Evolutionary conservation across 2,329 filamentous ascomycete species (phyloP).

Genomic region (Fusarium sp.): DNA sequence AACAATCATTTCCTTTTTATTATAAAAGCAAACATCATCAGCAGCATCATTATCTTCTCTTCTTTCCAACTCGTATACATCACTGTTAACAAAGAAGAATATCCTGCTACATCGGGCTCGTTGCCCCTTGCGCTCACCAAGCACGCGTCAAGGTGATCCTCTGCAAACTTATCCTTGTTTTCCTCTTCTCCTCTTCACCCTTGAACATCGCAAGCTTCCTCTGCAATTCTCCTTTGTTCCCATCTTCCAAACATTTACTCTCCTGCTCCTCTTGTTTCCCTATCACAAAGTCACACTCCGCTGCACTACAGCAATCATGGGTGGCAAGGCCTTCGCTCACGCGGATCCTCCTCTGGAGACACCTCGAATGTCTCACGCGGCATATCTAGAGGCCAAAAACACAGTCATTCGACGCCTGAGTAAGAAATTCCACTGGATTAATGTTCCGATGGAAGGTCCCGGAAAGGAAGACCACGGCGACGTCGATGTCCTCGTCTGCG

Average conservation of each 20-base stretch:
- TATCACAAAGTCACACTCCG: background rate
- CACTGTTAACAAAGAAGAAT: background rate
- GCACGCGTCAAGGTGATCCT: background rate
- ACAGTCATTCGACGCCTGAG: conserved; percentile 57
- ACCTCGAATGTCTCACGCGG: conserved; percentile 69
- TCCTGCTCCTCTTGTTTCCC: background rate
- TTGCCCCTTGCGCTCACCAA: background rate
- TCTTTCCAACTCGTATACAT: background rate
- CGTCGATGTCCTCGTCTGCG: conserved; percentile 72
- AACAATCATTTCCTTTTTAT: background rate
- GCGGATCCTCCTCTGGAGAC: conserved; percentile 61
- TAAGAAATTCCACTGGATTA: conserved; percentile 60
- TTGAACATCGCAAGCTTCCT: background rate
- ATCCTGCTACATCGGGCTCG: background rate
- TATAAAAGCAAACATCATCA: background rate
- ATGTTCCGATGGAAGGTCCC: conserved; percentile 72
- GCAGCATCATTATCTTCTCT: background rate
- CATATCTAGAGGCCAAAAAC: conserved; percentile 64
- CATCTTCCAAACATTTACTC: background rate
- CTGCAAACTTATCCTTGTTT: background rate
- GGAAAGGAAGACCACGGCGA: conserved; percentile 76
- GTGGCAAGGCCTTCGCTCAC: conserved; percentile 67
- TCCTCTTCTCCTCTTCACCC: background rate
- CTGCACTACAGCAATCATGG: conserved; percentile 59
- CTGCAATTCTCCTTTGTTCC: background rate